Evolutionary conservation across 1,284 basidiomycete genomes (phyloP).

Genomic region (Cryptococcus sp.): DNA sequence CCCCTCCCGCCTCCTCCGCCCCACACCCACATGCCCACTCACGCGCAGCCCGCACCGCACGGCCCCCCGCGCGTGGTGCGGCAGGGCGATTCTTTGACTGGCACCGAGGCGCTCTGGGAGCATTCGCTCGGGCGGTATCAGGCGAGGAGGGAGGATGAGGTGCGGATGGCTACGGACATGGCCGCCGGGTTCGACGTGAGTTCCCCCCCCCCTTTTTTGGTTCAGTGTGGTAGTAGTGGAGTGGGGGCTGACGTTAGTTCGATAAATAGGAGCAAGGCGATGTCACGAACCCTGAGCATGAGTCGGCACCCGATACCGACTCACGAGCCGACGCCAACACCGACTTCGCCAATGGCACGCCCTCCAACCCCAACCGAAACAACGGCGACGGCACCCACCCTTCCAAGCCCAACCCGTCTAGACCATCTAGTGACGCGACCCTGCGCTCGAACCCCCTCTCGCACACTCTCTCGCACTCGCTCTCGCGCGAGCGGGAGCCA

Average conservation of each 20-base stretch:
- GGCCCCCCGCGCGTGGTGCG: conserved; percentile 11
- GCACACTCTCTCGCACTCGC: too few species aligned
- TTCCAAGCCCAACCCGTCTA: too few species aligned
- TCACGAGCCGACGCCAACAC: too few species aligned
- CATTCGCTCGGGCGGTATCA: conserved; percentile 37
- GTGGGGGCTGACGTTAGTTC: neutral
- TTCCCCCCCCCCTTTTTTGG: neutral
- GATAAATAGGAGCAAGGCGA: too few species aligned
- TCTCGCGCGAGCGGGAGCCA: too few species aligned
- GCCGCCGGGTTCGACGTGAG: conserved; percentile 4
- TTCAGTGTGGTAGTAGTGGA: neutral
- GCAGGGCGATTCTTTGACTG: conserved; percentile 27
- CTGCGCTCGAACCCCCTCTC: too few species aligned
- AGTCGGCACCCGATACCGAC: too few species aligned
- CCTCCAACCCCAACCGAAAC: too few species aligned
- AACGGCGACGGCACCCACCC: too few species aligned
- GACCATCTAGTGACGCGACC: too few species aligned
- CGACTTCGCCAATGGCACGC: too few species aligned
- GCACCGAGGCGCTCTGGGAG: conserved; percentile 44
- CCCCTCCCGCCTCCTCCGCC: neutral
- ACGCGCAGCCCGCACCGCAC: neutral
- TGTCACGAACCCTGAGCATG: too few species aligned
- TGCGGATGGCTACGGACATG: conserved; percentile 21
- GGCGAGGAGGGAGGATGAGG: conserved; percentile 36
- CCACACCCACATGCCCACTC: neutral